Evolutionary conservation across 2,329 filamentous ascomycete species (phyloP), one percentile per base, ranked within the genome.

Genomic region (Penicillium sp.): DNA sequence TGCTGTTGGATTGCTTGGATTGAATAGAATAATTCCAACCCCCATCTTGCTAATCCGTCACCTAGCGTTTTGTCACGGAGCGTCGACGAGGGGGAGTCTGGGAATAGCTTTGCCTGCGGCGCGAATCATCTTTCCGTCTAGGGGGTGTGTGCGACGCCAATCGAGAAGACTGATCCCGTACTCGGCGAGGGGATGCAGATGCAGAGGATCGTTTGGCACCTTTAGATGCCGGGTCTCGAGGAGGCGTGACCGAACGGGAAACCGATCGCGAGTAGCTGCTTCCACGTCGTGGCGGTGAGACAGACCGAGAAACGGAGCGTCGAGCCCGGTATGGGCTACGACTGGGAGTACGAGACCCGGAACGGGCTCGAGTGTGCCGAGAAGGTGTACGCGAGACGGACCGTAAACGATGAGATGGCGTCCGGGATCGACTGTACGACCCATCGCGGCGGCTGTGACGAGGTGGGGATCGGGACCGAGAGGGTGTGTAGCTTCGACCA

Each of bases 391-490:
- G 67, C 20, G 72, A 74, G 7, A 41, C 40, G 12, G 60, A 59
- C 1, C 50, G 54, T 6, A 58, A 59, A n/a, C 59, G 58, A 51
- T 57, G 45, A 27, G 60, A 55, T 7, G 66, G 68, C 12, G 68
- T 66, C 18, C 62, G 65, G 8, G 73, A 73, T 20, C 69, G 68
- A 57, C 72, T 75, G 56, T 71, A 63, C 3, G 72, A 71, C 15
- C 63, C 58, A 49, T 45, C 6, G 22, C 70, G 69, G 44, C 64
- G 67, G 40, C 69, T 68, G 29, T 61, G 68, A 42, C 62, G 67
- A 20, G 69, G 64, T 6, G 67, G 71, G n/a, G 74, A 74, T 9
- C 69, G 68, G 11, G 73, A 75, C 25, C 65, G 67, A 43, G 73
- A 74, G 42, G 67, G 66, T 4, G 70, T 72, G 58, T 72, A 72